Evolutionary conservation across 805 yeast genomes (phyloP), one percentile per base, ranked within the genome.

Genomic region (Hanseniaspora valbyensis): DNA sequence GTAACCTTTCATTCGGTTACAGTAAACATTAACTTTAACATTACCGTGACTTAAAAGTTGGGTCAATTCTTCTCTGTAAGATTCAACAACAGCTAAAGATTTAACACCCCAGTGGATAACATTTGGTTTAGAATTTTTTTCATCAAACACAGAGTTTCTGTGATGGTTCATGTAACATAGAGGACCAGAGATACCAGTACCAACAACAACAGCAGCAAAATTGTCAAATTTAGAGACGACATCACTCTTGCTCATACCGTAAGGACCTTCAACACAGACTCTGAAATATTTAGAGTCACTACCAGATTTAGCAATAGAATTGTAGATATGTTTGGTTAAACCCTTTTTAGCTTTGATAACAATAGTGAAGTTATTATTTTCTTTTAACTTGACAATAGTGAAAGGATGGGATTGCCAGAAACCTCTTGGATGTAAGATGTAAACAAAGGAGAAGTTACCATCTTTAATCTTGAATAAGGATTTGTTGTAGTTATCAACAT

Each of bases 381-480:
- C 44, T 4, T 38, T 16, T 3, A 38, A 14, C 13, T 29, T 37
- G 10, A 50, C 40, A 32, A 50, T 36, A 7, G 49, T 50, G 42
- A 50, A 50, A 19, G 53, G 49, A 29, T 50, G 53, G 2, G 53
- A 38, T 43, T 50, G 53, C 49, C 49, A 50, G n/a, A 50, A 50
- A 10, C 37, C 25, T 0, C 16, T 19, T n/a, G 43, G 42, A 7
- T n/a, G 7, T 3, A 19, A 28, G 16, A 50, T n/a, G 18, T 50
- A 43, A 10, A 50, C 44, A 43, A 50, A 50, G 3, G 30, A 44
- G 26, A 50, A 50, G n/a, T 25, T 33, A 12, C 53, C 53, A 9
- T 43, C 41, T 38, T 43, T 28, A 10, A 32, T n/a, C 26, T 50
- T 50, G 10, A 50, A 50, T 10, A 43, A n/a, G 2, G 34, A 12